Evolutionary conservation across 139 green algal species (phyloP).

Genomic region (Edaphochlamys debaryana): DNA sequence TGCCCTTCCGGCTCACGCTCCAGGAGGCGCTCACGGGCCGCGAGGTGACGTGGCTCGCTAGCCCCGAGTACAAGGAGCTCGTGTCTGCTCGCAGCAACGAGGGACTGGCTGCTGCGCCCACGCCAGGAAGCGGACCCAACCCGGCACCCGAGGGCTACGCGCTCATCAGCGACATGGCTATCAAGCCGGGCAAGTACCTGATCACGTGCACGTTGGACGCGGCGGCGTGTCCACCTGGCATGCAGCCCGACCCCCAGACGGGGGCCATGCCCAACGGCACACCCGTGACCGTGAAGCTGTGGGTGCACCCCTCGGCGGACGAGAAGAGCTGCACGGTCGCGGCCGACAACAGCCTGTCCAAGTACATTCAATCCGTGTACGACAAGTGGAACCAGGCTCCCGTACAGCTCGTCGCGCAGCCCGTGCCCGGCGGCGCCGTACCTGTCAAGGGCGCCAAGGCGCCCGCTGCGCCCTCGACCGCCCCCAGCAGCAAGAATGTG

Average conservation of each 20-base stretch:
- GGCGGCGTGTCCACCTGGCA: conserved; percentile 37
- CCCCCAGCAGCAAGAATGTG: background rate
- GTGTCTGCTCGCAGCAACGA: background rate
- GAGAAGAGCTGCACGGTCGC: conserved; percentile 59
- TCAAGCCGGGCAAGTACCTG: conserved; percentile 64
- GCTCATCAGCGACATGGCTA: conserved; percentile 44
- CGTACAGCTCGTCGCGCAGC: background rate
- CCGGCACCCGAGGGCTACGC: conserved; percentile 16
- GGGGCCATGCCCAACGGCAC: conserved; percentile 18
- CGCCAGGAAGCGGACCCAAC: background rate
- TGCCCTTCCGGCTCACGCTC: conserved; percentile 42
- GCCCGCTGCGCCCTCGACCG: background rate
- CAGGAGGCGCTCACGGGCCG: conserved; percentile 41
- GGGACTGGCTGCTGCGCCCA: background rate
- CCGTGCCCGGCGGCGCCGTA: background rate
- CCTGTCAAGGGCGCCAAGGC: background rate
- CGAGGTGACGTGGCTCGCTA: conserved; percentile 16
- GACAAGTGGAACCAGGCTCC: conserved; percentile 61
- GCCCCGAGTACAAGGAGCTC: conserved; percentile 35
- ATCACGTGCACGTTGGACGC: conserved; percentile 39
- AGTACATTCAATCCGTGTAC: conserved; percentile 54
- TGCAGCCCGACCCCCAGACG: conserved; percentile 45
- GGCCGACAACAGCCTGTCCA: conserved; percentile 52
- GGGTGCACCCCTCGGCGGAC: conserved; percentile 48
- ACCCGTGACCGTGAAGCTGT: conserved; percentile 17